phyloP scores from a whole-genome alignment of 2,329 filamentous ascomycete species.

The Mariannaea sp. region DNA sequence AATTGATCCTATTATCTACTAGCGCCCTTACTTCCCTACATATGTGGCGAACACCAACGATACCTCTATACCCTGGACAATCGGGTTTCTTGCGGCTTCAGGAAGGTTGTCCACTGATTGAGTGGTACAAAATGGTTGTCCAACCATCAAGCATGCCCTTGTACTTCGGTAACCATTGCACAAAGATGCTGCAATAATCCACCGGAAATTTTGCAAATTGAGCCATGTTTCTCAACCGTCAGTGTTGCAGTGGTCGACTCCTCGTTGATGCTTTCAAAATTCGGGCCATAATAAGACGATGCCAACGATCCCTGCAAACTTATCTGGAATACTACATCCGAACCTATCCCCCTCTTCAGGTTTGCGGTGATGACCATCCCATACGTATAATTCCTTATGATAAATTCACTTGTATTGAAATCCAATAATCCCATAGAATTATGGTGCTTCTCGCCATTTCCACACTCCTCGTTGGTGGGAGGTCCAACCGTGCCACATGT shows the following conservation, averaged over 20 bases:
- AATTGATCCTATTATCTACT: neutral
- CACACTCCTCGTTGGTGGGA: neutral
- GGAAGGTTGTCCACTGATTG: neutral
- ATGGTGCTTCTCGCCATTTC: too few species aligned
- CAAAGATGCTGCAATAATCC: constrained; percentile 22
- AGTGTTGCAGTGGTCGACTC: neutral
- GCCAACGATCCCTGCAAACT: neutral
- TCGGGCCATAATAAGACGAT: neutral
- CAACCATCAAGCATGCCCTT: neutral
- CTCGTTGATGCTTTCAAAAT: neutral
- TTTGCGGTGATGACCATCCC: too few species aligned
- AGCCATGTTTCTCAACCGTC: constrained; percentile 1
- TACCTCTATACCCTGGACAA: neutral
- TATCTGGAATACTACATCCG: neutral
- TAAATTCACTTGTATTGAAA: too few species aligned
- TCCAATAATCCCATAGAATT: too few species aligned
- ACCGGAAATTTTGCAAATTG: constrained; percentile 12
- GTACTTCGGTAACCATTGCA: constrained; percentile 3
- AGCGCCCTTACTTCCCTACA: neutral
- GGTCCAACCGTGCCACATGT: constrained; percentile 14
- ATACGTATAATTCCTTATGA: too few species aligned
- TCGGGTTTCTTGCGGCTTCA: neutral
- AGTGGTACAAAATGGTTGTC: neutral
- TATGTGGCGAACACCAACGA: neutral
- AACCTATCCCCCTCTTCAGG: too few species aligned